phyloP scores from a whole-genome alignment of 2,329 filamentous ascomycete species.

The Hypomyces perniciosus region DNA sequence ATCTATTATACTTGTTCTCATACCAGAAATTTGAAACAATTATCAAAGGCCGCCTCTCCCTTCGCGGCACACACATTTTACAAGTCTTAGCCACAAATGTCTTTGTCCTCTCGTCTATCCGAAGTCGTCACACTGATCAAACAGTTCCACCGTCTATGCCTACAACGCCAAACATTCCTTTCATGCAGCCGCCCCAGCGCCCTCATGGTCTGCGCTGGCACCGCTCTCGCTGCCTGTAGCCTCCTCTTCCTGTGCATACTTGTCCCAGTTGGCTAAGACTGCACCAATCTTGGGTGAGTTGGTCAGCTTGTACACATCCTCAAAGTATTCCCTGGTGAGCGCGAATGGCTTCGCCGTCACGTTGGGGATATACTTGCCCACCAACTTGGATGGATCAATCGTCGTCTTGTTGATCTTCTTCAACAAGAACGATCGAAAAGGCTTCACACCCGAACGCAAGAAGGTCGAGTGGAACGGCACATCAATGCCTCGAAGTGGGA shows the following conservation, averaged over 20 bases:
- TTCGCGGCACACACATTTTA: background rate
- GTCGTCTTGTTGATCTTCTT: slow-evolving; percentile 99
- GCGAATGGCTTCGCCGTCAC: slow-evolving; percentile 95
- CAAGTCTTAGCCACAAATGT: background rate
- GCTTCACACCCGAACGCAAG: slow-evolving; percentile 95
- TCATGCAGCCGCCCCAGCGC: slow-evolving; percentile 37
- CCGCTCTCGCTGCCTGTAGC: slow-evolving; percentile 31
- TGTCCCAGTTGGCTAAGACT: slow-evolving; percentile 81
- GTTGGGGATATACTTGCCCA: slow-evolving; percentile 99
- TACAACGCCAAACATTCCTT: slow-evolving; percentile 1
- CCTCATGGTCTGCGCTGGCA: slow-evolving; percentile 36
- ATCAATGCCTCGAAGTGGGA: slow-evolving; percentile 93
- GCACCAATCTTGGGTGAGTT: slow-evolving; percentile 74
- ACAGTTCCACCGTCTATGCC: background rate
- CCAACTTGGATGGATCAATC: slow-evolving; percentile 91
- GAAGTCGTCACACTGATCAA: background rate
- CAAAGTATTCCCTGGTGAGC: slow-evolving; percentile 97
- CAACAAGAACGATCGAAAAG: slow-evolving; percentile 94
- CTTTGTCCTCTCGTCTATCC: background rate
- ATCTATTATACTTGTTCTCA: background rate
- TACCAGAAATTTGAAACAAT: background rate
- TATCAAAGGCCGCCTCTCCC: background rate
- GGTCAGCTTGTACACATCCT: slow-evolving; percentile 93
- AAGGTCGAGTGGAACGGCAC: slow-evolving; percentile 99
- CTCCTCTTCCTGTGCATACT: slow-evolving; percentile 52